A percentile compares a stretch with the other conserved stretches of the same genome.
Conservation (phyloP, 352 stramenopile species). For the Phytophthora brassicae region DNA sequence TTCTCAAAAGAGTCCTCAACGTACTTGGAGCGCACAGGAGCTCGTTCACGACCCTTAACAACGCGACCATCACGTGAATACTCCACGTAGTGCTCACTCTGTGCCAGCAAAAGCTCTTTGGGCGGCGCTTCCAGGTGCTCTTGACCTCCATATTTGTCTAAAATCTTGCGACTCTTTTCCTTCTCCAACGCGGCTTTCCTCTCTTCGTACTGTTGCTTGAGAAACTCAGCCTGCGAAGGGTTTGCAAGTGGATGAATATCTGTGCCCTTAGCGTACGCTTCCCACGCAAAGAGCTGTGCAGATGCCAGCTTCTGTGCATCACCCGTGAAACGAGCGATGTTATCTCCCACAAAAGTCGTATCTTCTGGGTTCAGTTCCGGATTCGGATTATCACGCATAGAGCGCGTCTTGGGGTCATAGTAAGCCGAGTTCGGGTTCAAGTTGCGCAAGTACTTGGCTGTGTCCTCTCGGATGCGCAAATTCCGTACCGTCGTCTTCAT, state of each 20-base stretch:
- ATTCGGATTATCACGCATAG: slow-evolving; percentile 98
- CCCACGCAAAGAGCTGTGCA: slow-evolving; percentile 96
- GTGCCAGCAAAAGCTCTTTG: slow-evolving; percentile 79
- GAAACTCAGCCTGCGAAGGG: slow-evolving; percentile 94
- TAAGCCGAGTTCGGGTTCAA: slow-evolving; percentile 98
- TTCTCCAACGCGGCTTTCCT: slow-evolving; percentile 69
- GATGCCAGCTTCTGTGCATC: slow-evolving; percentile 93
- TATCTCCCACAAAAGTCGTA: slow-evolving; percentile 95
- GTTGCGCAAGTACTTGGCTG: slow-evolving; percentile 99
- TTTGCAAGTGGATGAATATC: slow-evolving; percentile 96
- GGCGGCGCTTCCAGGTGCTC: slow-evolving; percentile 90
- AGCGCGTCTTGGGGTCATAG: slow-evolving; percentile 98
- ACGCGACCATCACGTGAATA: slow-evolving; percentile 94
- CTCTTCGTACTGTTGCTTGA: slow-evolving; percentile 94
- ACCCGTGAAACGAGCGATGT: slow-evolving; percentile 92
- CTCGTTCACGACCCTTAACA: slow-evolving; percentile 75
- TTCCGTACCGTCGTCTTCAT: slow-evolving; percentile 98
- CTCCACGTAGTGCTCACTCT: slow-evolving; percentile 91
- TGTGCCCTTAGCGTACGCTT: slow-evolving; percentile 90
- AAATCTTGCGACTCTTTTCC: slow-evolving; percentile 72
- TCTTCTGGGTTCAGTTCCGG: slow-evolving; percentile 94
- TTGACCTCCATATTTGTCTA: slow-evolving; percentile 96
- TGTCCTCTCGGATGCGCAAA: slow-evolving; percentile 99
- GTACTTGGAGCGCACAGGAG: slow-evolving; percentile 95
- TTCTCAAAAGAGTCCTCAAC: slow-evolving; percentile 96